A percentile compares a stretch with the other conserved stretches of the same genome.
phyloP scores from a whole-genome alignment of 768 basidiomycete genomes.

The Pulveroboletus sp. region DNA sequence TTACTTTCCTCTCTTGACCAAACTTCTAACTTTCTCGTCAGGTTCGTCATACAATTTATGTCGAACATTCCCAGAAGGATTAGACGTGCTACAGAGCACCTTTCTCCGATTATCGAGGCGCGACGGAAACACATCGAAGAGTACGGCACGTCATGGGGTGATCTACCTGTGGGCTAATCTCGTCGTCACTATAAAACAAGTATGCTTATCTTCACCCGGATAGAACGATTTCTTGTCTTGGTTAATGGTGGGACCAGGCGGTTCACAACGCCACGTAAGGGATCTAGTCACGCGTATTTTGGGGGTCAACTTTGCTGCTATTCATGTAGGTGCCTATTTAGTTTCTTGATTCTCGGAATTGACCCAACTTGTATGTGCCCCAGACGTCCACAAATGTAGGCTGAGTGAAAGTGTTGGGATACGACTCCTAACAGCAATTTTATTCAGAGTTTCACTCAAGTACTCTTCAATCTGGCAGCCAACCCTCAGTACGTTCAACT shows the following conservation, averaged over 20 bases:
- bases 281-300: constrained; percentile 20
- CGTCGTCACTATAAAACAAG: neutral
- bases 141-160: neutral
- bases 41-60: neutral
- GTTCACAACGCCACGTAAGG: constrained; percentile 7
- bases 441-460: constrained; percentile 10
- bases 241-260: constrained; percentile 25
- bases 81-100: constrained; percentile 3
- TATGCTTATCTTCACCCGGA: neutral
- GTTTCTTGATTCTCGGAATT: neutral
- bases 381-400: constrained; percentile 13
- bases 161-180: constrained; percentile 1
- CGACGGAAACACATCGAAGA: neutral
- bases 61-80: constrained; percentile 3
- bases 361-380: no score
- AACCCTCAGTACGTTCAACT: constrained; percentile 12
- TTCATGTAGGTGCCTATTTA: constrained; percentile 10
- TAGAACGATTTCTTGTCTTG: constrained; percentile 34
- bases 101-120: neutral
- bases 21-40: neutral
- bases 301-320: constrained; percentile 19
- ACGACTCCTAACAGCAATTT: neutral
- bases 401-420: neutral
- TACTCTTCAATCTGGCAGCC: constrained; percentile 6
- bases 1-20: neutral